Base-by-base conservation (phyloP, 495 filamentous ascomycete genomes). In the Podospora conica region DNA sequence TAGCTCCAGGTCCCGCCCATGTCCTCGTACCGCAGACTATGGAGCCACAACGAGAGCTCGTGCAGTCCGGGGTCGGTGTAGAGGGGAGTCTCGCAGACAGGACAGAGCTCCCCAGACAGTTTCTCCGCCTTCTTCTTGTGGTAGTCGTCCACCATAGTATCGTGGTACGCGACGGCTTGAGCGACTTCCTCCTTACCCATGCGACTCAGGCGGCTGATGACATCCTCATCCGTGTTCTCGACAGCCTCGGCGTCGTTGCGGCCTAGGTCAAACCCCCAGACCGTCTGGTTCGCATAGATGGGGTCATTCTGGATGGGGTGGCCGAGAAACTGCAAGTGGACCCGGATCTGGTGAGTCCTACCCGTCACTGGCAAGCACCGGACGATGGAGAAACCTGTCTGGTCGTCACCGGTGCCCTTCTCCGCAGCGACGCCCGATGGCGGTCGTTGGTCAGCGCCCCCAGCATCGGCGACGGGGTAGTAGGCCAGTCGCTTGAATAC, bases 241-340 rank as follows among this genome's bases (percentile, higher is more conserved):
- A 81, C 76, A 8, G 81, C 84, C 31, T 87, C 84, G 29, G 83
- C 78, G 66, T 93, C 90, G 60, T 88, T 85, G 59, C 83, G 83
- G 8, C 90, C 95, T 0, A 98, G 84, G 1, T 85, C 83, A 1
- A 87, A 81, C 2, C 96, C 96, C 82, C 96, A 98, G 21, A 98
- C 95, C 58, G 86, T 86, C 65, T 91, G 88, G 71, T 98, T 98
- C 70, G 90, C 92, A 75, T 98, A 98, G 66, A 98, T 98, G 3
- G 95, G 95, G 73, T 98, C 95, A 74, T 98, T 98, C 59, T 89
- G 86, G 70, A 98, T 97, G 3, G 95, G 96, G 71, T 98, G 90
- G 9, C 95, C 95, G 11, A 98, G 79, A 73, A 90, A 96, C 72
- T 98, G 95, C 1, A 98, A 84, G 71, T 98, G 95, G 11, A 98